phyloP scores from a whole-genome alignment of 805 yeast species.

The Metschnikowia shivogae region DNA sequence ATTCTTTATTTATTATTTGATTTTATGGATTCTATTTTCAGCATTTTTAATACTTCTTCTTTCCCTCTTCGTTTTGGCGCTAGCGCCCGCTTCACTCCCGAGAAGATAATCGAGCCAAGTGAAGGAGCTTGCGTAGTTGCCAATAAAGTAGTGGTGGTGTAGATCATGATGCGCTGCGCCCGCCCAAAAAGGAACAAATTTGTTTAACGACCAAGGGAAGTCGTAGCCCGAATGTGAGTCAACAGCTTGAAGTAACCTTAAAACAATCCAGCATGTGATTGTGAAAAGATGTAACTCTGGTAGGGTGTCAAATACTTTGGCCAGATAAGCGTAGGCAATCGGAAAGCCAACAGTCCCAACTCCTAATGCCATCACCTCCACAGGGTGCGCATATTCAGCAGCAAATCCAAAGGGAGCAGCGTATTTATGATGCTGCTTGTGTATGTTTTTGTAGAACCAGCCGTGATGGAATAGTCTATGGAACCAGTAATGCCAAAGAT shows the following conservation, averaged over 20 bases:
- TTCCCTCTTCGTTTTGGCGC: conserved; percentile 47
- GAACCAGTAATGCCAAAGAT: conserved; percentile 95
- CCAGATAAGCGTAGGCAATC: conserved; percentile 37
- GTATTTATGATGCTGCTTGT: conserved; percentile 95
- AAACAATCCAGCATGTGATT: conserved; percentile 80
- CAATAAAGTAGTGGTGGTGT: conserved; percentile 86
- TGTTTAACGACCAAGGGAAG: conserved; percentile 94
- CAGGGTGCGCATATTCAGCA: conserved; percentile 97
- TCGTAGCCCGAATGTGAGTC: conserved; percentile 98
- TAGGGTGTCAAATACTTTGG: conserved; percentile 63
- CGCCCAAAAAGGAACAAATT: conserved; percentile 93
- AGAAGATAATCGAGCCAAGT: conserved; percentile 55
- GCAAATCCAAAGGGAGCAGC: conserved; percentile 98
- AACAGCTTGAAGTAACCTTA: conserved; percentile 92
- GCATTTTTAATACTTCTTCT: conserved; percentile 38
- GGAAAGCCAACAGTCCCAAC: conserved; percentile 97
- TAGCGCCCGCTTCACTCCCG: conserved; percentile 55
- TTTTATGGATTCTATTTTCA: conserved; percentile 29
- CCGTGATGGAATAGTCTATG: conserved; percentile 90
- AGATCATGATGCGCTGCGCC: conserved; percentile 98
- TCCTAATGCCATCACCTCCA: conserved; percentile 86
- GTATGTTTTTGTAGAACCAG: conserved; percentile 84
- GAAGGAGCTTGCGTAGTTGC: conserved; percentile 54
- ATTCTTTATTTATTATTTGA: conserved; percentile 4
- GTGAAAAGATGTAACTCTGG: conserved; percentile 78